A percentile compares a stretch with the other conserved stretches of the same genome.
Evolutionary conservation across 495 filamentous ascomycete genomes (phyloP).

Genomic region (Haplographium delicatum): DNA sequence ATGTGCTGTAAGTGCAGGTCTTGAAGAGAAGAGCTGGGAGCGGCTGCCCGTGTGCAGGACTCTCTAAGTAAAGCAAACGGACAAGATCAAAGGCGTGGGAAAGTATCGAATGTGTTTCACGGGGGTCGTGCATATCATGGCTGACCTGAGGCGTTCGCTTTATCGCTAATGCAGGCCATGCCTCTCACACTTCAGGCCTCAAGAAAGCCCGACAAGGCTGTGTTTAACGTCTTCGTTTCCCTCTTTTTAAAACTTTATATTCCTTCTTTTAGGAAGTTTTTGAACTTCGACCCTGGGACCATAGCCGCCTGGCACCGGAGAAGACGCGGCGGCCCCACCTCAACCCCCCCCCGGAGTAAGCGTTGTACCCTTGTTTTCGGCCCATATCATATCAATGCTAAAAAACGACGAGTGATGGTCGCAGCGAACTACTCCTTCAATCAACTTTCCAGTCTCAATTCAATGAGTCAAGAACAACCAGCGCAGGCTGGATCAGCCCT

Average conservation of each 20-base stretch:
- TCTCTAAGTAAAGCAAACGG: background rate
- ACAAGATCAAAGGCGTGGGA: background rate
- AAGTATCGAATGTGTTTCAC: conserved; percentile 2
- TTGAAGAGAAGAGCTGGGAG: background rate
- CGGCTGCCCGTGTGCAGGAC: background rate
- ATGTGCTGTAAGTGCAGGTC: conserved; percentile 1
- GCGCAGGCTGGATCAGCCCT: background rate
- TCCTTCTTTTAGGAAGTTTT: too few species aligned
- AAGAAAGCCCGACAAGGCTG: conserved; percentile 4
- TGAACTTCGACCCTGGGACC: background rate
- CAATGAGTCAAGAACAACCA: background rate
- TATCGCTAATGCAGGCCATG: conserved; percentile 10
- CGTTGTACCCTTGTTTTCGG: background rate
- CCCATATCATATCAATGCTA: conserved; percentile 5
- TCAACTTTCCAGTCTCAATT: background rate
- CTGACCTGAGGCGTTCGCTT: background rate
- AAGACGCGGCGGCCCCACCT: background rate
- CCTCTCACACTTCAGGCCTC: conserved; percentile 4
- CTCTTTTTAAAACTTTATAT: too few species aligned
- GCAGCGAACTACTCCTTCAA: background rate
- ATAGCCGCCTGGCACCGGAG: too few species aligned
- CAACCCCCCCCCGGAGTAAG: conserved; percentile 12
- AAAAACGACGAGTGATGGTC: conserved; percentile 10
- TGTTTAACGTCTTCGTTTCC: conserved; percentile 2
- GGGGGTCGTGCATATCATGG: conserved; percentile 3